Conservation (phyloP, 2,329 filamentous ascomycete genomes). For the Paracorniculantispora psalliotae region DNA sequence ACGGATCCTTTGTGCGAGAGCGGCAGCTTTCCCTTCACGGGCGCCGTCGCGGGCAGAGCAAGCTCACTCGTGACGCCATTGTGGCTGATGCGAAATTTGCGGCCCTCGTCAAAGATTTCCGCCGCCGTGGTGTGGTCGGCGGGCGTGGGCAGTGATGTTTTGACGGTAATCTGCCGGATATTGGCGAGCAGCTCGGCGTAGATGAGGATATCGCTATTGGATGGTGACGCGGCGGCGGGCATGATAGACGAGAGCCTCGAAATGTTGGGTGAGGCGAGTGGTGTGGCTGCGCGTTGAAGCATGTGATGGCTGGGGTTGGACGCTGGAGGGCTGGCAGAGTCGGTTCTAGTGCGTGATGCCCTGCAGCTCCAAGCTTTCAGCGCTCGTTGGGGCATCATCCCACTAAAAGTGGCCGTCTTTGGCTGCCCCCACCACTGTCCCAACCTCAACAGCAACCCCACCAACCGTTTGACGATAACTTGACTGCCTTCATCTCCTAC, state of each 20-base stretch:
- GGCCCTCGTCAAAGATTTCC: constrained; percentile 40
- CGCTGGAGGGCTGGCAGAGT: not conserved
- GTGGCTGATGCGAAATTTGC: constrained; percentile 44
- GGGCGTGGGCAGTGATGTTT: constrained; percentile 44
- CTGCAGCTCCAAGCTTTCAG: not conserved
- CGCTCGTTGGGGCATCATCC: constrained; percentile 8
- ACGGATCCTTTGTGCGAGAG: constrained; percentile 27
- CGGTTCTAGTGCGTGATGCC: not conserved
- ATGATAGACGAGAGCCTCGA: constrained; percentile 13
- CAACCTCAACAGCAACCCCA: not conserved
- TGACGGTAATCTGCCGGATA: constrained; percentile 59
- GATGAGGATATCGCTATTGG: constrained; percentile 30
- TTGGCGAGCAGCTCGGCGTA: constrained; percentile 63
- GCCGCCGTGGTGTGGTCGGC: constrained; percentile 38
- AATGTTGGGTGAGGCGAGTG: constrained; percentile 2
- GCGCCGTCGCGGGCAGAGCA: constrained; percentile 39
- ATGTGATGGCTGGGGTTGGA: not conserved
- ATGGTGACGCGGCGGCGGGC: constrained; percentile 12
- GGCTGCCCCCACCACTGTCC: constrained; percentile 6
- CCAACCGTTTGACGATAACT: not conserved
- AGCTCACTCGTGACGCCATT: constrained; percentile 31
- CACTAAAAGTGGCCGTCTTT: not conserved
- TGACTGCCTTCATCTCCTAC: not conserved
- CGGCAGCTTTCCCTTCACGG: constrained; percentile 32
- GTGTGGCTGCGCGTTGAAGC: not conserved